A percentile compares a stretch with the other conserved stretches of the same genome.
phyloP scores from a whole-genome alignment of 805 yeast genomes.

The Martiniozyma abietophila region DNA sequence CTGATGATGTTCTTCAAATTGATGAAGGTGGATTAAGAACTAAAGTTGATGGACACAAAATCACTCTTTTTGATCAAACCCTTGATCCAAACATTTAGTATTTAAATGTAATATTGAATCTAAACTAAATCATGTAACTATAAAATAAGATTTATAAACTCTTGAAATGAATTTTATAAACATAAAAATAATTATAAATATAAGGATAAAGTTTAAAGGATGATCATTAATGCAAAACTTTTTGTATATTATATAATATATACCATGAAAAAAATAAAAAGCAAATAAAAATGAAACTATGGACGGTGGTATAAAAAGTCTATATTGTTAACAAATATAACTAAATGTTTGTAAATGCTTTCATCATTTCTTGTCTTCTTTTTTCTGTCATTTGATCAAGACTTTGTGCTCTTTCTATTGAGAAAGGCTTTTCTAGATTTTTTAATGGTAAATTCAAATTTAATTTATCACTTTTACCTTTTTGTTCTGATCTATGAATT shows the following conservation, averaged over 20 bases:
- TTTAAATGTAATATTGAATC: too few species aligned
- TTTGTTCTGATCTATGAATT: conserved; percentile 6
- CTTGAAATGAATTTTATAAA: too few species aligned
- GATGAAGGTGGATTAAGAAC: conserved; percentile 10
- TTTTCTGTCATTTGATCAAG: conserved; percentile 11
- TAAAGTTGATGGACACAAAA: conserved; percentile 12
- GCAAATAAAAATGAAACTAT: too few species aligned
- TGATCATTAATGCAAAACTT: background rate
- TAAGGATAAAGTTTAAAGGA: conserved; percentile 1
- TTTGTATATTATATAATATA: background rate
- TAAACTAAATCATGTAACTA: too few species aligned
- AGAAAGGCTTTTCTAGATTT: background rate
- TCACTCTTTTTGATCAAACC: conserved; percentile 15
- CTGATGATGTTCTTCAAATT: background rate
- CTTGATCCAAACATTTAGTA: background rate
- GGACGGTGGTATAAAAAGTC: too few species aligned
- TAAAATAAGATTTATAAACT: too few species aligned
- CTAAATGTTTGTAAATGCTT: conserved; percentile 6
- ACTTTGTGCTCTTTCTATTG: conserved; percentile 1
- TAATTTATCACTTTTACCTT: conserved; percentile 3
- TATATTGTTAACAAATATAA: too few species aligned
- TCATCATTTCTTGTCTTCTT: conserved; percentile 12
- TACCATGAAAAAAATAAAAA: background rate
- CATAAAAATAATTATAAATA: background rate
- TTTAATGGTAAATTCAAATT: conserved; percentile 5